Conservation (phyloP, 1,284 basidiomycete species). For the Cryptococcus maquisensis region DNA sequence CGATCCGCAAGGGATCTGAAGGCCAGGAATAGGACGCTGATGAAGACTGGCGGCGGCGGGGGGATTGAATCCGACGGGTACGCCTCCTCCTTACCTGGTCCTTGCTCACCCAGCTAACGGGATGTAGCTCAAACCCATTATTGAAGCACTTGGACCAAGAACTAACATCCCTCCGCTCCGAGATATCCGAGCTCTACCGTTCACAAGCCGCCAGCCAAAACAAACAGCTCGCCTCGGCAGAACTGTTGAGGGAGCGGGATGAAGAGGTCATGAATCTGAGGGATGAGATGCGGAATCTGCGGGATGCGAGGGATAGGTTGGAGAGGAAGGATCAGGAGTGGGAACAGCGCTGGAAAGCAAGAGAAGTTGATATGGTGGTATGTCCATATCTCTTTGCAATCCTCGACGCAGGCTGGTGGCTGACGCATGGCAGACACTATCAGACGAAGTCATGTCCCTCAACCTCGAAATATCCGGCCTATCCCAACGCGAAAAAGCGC, state of each 20-base stretch:
- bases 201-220: slow-evolving; percentile 80
- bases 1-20: slow-evolving; percentile 83
- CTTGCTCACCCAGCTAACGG: not conserved
- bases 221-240: slow-evolving; percentile 89
- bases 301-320: slow-evolving; percentile 61
- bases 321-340: slow-evolving; percentile 56
- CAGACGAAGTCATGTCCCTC: slow-evolving; percentile 88
- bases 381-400: slow-evolving; percentile 18
- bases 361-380: slow-evolving; percentile 83
- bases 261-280: slow-evolving; percentile 74
- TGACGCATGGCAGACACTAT: slow-evolving; percentile 64
- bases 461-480: slow-evolving; percentile 86
- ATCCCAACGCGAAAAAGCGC: slow-evolving; percentile 74
- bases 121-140: slow-evolving; percentile 42
- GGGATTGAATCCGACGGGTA: slow-evolving; percentile 56
- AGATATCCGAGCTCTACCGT: slow-evolving; percentile 90
- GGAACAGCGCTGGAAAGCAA: slow-evolving; percentile 78
- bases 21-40: slow-evolving; percentile 77
- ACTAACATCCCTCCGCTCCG: slow-evolving; percentile 81
- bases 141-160: slow-evolving; percentile 87
- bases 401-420: no score
- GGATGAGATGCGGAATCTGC: slow-evolving; percentile 76
- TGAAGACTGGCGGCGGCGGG: slow-evolving; percentile 51
- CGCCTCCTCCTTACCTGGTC: not conserved
- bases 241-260: slow-evolving; percentile 87